Evolutionary conservation across 345 rosid species (phyloP).

Genomic region (Rhizophora mangle): DNA sequence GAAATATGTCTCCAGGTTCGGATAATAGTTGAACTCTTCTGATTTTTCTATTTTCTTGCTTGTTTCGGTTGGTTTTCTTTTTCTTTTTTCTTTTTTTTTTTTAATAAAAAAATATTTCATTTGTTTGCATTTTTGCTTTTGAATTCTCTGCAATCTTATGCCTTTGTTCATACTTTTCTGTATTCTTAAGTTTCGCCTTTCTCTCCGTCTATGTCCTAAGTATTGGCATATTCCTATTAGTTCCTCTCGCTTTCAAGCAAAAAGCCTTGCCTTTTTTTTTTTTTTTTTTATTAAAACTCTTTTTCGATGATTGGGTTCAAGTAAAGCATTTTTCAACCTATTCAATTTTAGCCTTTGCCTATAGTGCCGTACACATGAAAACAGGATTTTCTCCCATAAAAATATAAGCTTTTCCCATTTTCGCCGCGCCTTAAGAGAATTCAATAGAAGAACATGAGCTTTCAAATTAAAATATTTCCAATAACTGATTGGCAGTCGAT

Average conservation of each 20-base stretch:
- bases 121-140: background rate
- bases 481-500: too few species aligned
- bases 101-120: background rate
- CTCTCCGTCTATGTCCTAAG: background rate
- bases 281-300: too few species aligned
- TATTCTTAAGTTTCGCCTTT: slow-evolving; percentile 7
- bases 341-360: too few species aligned
- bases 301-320: background rate
- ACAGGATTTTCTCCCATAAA: too few species aligned
- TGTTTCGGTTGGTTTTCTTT: background rate
- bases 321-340: too few species aligned
- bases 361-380: background rate
- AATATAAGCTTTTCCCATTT: too few species aligned
- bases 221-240: too few species aligned
- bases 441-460: too few species aligned
- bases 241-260: too few species aligned
- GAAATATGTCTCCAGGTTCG: slow-evolving; percentile 94
- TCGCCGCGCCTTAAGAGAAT: too few species aligned
- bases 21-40: background rate
- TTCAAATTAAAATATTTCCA: too few species aligned
- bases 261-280: too few species aligned
- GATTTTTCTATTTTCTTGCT: background rate
- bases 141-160: background rate
- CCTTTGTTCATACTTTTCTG: slow-evolving; percentile 13
- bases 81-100: slow-evolving; percentile 1